Percentiles rank a stretch among this genome's conserved stretches.
phyloP scores from a whole-genome alignment of 371 early-diverging fungal genomes.

The Cokeromyces recurvatus region DNA sequence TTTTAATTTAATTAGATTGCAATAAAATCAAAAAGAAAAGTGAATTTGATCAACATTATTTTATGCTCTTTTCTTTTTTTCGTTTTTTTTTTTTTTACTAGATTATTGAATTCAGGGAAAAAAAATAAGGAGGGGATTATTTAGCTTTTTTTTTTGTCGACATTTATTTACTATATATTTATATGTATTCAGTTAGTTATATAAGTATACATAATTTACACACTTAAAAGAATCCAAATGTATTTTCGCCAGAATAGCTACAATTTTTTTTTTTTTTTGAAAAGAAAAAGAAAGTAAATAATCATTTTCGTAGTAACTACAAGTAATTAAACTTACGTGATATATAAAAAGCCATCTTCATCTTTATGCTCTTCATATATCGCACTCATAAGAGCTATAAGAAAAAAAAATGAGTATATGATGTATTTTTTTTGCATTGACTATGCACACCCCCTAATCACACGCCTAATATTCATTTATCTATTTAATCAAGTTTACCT shows the following conservation, averaged over 20 bases:
- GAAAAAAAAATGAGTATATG: background rate
- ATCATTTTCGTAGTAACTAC: background rate
- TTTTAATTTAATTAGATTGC: constrained; percentile 1
- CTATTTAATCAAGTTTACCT: constrained; percentile 20
- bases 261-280: background rate
- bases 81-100: too few species aligned
- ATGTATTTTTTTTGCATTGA: too few species aligned
- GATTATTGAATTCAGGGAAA: too few species aligned
- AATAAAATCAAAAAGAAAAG: background rate
- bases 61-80: too few species aligned
- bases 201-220: too few species aligned
- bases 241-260: constrained; percentile 76
- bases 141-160: too few species aligned
- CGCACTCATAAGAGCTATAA: constrained; percentile 74
- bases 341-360: constrained; percentile 91
- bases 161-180: too few species aligned
- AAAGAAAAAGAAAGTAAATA: background rate
- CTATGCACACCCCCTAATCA: background rate
- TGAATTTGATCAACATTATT: too few species aligned
- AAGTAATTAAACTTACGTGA: constrained; percentile 46
- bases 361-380: constrained; percentile 75
- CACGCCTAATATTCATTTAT: background rate
- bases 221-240: constrained; percentile 52
- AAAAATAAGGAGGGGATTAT: too few species aligned
- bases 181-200: too few species aligned